Evolutionary conservation across 495 filamentous ascomycete genomes (phyloP).

Genomic region (Rhizodiscina lignyota): DNA sequence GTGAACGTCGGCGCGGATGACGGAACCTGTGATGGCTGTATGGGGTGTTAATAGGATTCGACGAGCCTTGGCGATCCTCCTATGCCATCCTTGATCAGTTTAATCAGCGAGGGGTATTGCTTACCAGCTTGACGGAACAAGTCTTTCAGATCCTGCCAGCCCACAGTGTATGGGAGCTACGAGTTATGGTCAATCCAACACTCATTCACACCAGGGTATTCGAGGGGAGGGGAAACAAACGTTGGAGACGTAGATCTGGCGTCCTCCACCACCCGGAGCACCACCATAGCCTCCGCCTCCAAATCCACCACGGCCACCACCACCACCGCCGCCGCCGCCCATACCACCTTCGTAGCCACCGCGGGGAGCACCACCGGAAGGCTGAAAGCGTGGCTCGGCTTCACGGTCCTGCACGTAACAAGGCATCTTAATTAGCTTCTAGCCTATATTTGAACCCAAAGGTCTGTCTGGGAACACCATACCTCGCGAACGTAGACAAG

Average conservation of each 20-base stretch:
- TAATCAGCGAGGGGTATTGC: no score
- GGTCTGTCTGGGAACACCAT: conserved; percentile 26
- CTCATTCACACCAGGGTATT: conserved; percentile 4
- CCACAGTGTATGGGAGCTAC: conserved; percentile 91
- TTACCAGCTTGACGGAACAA: conserved; percentile 96
- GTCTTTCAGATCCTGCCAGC: conserved; percentile 99
- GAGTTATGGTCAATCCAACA: conserved; percentile 22
- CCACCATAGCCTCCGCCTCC: conserved; percentile 34
- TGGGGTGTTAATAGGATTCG: conserved; percentile 6
- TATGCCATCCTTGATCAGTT: no score
- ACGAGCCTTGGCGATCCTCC: neutral
- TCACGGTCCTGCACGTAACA: conserved; percentile 93
- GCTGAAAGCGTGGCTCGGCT: conserved; percentile 88
- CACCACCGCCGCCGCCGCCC: conserved; percentile 28
- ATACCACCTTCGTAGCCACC: conserved; percentile 25
- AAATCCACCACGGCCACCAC: conserved; percentile 32
- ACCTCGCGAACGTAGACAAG: conserved; percentile 98
- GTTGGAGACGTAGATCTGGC: conserved; percentile 95
- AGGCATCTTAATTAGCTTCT: neutral
- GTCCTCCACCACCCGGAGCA: conserved; percentile 38
- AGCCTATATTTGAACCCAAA: no score
- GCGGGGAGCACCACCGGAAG: conserved; percentile 36
- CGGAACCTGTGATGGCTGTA: conserved; percentile 50
- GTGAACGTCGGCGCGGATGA: conserved; percentile 94
- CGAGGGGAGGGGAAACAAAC: conserved; percentile 52